Conservation (phyloP, 768 basidiomycete species). For the Termitomyces sp. region DNA sequence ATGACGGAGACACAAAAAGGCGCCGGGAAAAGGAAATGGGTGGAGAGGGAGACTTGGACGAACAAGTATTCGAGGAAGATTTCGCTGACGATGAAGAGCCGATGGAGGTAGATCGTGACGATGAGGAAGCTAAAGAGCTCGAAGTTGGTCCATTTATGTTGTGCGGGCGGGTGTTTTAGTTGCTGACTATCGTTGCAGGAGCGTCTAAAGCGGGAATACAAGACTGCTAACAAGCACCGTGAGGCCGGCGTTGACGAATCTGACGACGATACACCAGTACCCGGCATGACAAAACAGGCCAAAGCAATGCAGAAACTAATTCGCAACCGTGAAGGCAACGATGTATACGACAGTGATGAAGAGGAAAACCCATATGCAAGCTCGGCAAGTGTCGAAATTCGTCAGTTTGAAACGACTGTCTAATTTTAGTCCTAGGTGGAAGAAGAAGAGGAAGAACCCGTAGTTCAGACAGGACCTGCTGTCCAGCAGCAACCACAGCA, state of each 20-base stretch:
- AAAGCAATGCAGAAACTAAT: conserved; percentile 86
- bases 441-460: conserved; percentile 68
- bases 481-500: conserved; percentile 47
- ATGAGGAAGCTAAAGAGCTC: conserved; percentile 81
- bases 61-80: conserved; percentile 78
- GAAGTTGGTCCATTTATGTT: conserved; percentile 46
- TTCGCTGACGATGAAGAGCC: conserved; percentile 88
- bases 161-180: background rate
- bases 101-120: conserved; percentile 67
- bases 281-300: conserved; percentile 60
- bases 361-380: conserved; percentile 82
- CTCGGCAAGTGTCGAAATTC: conserved; percentile 45
- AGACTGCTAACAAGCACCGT: conserved; percentile 68
- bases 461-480: conserved; percentile 34
- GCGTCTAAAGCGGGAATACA: conserved; percentile 80
- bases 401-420: background rate
- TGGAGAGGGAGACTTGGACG: conserved; percentile 79
- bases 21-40: conserved; percentile 59
- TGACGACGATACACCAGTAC: conserved; percentile 62
- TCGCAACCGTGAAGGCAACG: conserved; percentile 78
- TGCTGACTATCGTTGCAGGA: conserved; percentile 44
- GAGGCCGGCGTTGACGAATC: conserved; percentile 71
- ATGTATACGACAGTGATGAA: conserved; percentile 79
- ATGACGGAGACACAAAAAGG: conserved; percentile 45
- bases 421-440: conserved; percentile 42